These are phyloP conservation scores for Aspergillus avenaceus DNA, from an alignment of 495 filamentous ascomycete genomes.

Conservation along the genomic window DNA sequence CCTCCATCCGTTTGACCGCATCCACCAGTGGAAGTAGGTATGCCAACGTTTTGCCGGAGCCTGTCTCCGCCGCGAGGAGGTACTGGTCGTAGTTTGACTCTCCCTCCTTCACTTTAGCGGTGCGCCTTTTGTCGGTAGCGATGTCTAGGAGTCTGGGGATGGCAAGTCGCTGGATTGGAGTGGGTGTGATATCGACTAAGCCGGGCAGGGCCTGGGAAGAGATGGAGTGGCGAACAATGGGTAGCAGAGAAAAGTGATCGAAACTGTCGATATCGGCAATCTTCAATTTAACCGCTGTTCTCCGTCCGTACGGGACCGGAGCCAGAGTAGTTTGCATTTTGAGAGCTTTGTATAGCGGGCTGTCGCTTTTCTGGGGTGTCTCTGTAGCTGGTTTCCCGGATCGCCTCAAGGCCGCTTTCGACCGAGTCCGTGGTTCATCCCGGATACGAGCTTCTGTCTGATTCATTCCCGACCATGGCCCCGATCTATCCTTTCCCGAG, in stretches of 20 bases:
- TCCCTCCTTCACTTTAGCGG: constrained; percentile 23
- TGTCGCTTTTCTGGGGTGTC: constrained; percentile 36
- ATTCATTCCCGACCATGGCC: constrained; percentile 81
- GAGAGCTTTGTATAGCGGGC: constrained; percentile 70
- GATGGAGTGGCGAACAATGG: constrained; percentile 69
- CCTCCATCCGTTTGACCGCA: constrained; percentile 75
- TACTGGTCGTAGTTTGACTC: constrained; percentile 61
- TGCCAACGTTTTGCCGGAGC: constrained; percentile 92
- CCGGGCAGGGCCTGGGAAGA: constrained; percentile 64
- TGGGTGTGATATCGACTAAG: constrained; percentile 68
- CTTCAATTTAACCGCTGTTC: constrained; percentile 62
- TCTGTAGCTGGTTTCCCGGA: constrained; percentile 28
- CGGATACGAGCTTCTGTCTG: constrained; percentile 61
- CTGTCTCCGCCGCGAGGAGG: constrained; percentile 91
- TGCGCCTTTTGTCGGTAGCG: constrained; percentile 20
- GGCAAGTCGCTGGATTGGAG: constrained; percentile 81
- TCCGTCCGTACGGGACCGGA: constrained; percentile 67
- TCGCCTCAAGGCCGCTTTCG: constrained; percentile 35
- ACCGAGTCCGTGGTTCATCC: constrained; percentile 31
- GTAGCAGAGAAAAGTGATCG: constrained; percentile 70
- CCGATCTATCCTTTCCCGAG: constrained; percentile 33
- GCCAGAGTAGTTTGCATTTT: constrained; percentile 87
- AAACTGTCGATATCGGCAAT: constrained; percentile 72
- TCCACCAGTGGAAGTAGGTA: constrained; percentile 82
- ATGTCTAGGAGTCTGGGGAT: constrained; percentile 72